Percentiles rank a stretch among this genome's conserved stretches.
phyloP scores from a whole-genome alignment of 2,329 filamentous ascomycete genomes.

The Monosporascus sp. region DNA sequence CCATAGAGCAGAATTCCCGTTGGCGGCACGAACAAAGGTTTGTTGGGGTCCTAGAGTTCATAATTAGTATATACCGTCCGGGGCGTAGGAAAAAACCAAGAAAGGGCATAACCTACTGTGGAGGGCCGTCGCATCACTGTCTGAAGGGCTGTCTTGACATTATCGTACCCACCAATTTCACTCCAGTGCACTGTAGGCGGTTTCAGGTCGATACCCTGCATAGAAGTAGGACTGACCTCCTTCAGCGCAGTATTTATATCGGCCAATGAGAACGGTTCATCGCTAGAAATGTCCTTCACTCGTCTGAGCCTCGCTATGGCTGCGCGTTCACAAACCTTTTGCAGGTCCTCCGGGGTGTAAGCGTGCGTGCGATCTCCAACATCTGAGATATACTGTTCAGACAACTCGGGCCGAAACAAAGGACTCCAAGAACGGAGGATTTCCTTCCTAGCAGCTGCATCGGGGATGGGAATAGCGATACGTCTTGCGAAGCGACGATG shows the following conservation, averaged over 20 bases:
- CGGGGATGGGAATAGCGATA: conserved; percentile 73
- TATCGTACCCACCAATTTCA: conserved; percentile 80
- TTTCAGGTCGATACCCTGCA: conserved; percentile 84
- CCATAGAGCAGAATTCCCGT: conserved; percentile 88
- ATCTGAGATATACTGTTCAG: conserved; percentile 47
- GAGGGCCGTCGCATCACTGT: conserved; percentile 36
- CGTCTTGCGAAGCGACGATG: conserved; percentile 59
- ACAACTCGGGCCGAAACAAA: conserved; percentile 40
- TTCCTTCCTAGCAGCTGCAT: conserved; percentile 61
- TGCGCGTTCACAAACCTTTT: conserved; percentile 55
- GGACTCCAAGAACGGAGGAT: conserved; percentile 61
- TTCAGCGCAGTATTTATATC: conserved; percentile 63
- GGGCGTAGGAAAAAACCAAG: not conserved
- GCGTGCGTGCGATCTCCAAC: conserved; percentile 77
- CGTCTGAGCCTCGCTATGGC: conserved; percentile 19
- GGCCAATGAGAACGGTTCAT: conserved; percentile 24
- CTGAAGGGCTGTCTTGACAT: conserved; percentile 60
- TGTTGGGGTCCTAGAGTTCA: conserved; percentile 25
- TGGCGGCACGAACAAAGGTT: conserved; percentile 48
- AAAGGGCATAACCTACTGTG: conserved; percentile 19
- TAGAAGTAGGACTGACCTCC: conserved; percentile 71
- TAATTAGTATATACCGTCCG: conserved; percentile 7
- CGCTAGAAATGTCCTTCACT: conserved; percentile 7
- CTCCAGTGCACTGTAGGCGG: conserved; percentile 81
- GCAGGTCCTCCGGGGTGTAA: conserved; percentile 74